phyloP scores from a whole-genome alignment of 306 rosid species.

The Cicer bijugum region DNA sequence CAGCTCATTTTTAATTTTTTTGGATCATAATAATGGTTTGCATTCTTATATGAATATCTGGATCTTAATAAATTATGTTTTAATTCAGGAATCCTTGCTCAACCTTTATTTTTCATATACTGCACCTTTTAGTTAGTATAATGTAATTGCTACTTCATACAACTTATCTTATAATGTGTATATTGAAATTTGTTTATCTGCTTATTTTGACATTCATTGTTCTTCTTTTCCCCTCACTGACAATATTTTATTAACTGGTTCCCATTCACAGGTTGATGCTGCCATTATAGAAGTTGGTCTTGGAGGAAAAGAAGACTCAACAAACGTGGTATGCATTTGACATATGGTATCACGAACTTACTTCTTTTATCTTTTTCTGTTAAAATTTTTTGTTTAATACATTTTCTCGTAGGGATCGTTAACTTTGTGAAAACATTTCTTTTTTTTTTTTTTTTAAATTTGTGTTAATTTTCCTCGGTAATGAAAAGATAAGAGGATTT shows the following conservation, averaged over 20 bases:
- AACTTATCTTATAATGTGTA: not conserved
- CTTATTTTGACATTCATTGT: conserved; percentile 13
- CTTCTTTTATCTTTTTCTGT: conserved; percentile 26
- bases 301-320: conserved; percentile 70
- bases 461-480: no score
- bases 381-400: not conserved
- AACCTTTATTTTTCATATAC: conserved; percentile 24
- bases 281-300: conserved; percentile 82
- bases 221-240: conserved; percentile 15
- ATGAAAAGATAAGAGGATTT: no score
- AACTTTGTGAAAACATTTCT: no score
- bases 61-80: conserved; percentile 34
- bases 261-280: conserved; percentile 64
- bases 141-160: conserved; percentile 5
- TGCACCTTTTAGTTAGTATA: conserved; percentile 27
- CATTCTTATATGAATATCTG: conserved; percentile 12
- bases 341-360: conserved; percentile 27
- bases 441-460: no score
- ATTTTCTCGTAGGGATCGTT: not conserved
- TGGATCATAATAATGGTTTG: not conserved
- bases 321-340: conserved; percentile 69
- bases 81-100: conserved; percentile 16
- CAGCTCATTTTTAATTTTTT: not conserved
- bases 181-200: conserved; percentile 28
- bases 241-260: conserved; percentile 31